Evolutionary conservation across 495 filamentous ascomycete genomes (phyloP).

Genomic region (Podospora pseudopauciseta): DNA sequence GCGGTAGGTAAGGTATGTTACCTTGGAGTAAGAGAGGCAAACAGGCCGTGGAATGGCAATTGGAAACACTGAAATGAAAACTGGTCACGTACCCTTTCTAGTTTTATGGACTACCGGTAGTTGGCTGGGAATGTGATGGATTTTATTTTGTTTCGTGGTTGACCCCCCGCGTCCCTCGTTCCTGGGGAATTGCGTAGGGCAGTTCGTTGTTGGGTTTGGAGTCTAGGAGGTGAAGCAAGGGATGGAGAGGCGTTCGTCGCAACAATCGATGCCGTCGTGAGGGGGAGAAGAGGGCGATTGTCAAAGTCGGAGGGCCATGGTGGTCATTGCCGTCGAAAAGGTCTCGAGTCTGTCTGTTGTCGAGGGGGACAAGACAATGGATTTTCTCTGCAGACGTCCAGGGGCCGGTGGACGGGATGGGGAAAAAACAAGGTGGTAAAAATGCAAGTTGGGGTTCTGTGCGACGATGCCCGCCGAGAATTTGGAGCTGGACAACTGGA

Average conservation of each 20-base stretch:
- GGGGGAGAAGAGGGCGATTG: neutral
- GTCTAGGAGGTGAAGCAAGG: conserved; percentile 7
- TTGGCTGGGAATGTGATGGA: neutral
- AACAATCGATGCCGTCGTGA: neutral
- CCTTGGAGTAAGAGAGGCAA: conserved; percentile 15
- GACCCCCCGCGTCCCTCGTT: conserved; percentile 4
- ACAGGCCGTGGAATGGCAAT: neutral
- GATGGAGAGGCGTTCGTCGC: conserved; percentile 10
- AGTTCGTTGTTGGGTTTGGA: conserved; percentile 4
- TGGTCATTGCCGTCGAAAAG: neutral
- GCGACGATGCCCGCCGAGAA: conserved; percentile 26
- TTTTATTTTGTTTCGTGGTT: neutral
- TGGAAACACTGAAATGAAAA: neutral
- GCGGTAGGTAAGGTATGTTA: conserved; percentile 9
- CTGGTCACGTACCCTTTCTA: neutral
- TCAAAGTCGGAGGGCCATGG: neutral
- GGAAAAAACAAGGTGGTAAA: conserved; percentile 14
- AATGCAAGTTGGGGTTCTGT: conserved; percentile 20
- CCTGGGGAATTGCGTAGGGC: conserved; percentile 1
- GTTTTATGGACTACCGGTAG: neutral
- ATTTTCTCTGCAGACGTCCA: neutral
- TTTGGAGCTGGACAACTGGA: conserved; percentile 13
- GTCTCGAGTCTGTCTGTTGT: neutral
- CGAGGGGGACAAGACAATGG: neutral
- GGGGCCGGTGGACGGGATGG: conserved; percentile 21